Evolutionary conservation across 1,139 yeast species (phyloP), one percentile per base, ranked within the genome.

Genomic region (Blastobotrys petasosporus): DNA sequence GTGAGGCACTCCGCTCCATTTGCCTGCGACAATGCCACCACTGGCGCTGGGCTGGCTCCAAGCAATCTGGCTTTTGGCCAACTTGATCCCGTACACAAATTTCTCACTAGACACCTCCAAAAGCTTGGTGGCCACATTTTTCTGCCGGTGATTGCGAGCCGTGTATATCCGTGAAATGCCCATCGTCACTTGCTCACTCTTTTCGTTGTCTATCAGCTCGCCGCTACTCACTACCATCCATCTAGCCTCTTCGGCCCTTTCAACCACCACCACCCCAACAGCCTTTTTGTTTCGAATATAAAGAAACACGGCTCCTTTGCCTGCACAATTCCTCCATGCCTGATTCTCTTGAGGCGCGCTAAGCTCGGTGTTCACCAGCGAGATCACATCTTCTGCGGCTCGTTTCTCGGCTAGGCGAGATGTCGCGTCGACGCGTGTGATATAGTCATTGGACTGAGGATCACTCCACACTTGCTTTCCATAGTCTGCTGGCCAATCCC

Each of bases 11-110:
- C 47, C 47, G 23, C 33, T 47, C 64, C 62, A 64, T 34, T 40
- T 37, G 9, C 43, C 37, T 3, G 88, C 85, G 33, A 83, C 66
- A 39, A 68, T 63, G 1, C 77, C 76, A 0, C 92, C 92, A 32
- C 73, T 67, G 35, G 70, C 73, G 53, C 85, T 79, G 0, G 90
- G 90, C 60, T 83, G 92, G 46, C 87, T 80, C 74, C 85, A 83
- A 0, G 79, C 84, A 1, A 82, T 64, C 46, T 76, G 71, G 3
- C 48, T 50, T 46, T 62, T 71, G 1, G 61, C 61, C 11, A 82
- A 56, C 0, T 31, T 48, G 37, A 75, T 56, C 0, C 88, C 88
- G 57, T 80, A 81, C 2, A 81, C 62, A 34, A 77, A 67, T 42
- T 74, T 56, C 1, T 57, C 54, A 37, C 69, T 56, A 0, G 77